These are phyloP conservation scores for Phyllosticta citriasiana DNA, from an alignment of 2,329 filamentous ascomycete genomes.

Conservation along the genomic window DNA sequence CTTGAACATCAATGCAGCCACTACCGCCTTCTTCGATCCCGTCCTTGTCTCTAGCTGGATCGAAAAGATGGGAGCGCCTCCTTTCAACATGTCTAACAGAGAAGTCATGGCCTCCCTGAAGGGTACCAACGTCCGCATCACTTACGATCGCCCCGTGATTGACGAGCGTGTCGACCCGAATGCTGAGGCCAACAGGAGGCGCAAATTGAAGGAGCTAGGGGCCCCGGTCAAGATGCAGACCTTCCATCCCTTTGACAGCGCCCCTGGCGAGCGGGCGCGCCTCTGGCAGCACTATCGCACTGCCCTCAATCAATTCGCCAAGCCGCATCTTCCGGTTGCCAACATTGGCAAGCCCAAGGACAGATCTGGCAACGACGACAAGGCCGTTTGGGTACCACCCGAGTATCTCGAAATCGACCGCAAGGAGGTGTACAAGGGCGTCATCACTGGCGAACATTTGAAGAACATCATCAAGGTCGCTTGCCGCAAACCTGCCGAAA, in stretches of 20 bases:
- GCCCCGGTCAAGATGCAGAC: not conserved
- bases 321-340: not conserved
- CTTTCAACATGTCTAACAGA: not conserved
- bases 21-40: not conserved
- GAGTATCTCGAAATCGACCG: not conserved
- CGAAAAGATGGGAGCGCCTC: not conserved
- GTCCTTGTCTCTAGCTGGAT: not conserved
- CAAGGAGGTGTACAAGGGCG: not conserved
- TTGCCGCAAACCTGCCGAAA: not conserved
- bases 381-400: conserved; percentile 2
- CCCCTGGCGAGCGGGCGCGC: not conserved
- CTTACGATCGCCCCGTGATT: not conserved
- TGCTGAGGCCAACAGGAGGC: not conserved
- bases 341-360: not conserved
- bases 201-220: not conserved
- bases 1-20: not conserved
- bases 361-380: not conserved
- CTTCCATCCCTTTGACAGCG: not conserved
- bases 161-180: not conserved
- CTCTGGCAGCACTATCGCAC: not conserved
- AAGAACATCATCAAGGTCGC: conserved; percentile 8
- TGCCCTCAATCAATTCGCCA: not conserved
- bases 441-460: not conserved
- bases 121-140: conserved; percentile 11
- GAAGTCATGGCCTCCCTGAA: not conserved